Percentiles rank a stretch among this genome's conserved stretches.
Evolutionary conservation across 1,284 basidiomycete species (phyloP).

Genomic region (Golubevia sp.): DNA sequence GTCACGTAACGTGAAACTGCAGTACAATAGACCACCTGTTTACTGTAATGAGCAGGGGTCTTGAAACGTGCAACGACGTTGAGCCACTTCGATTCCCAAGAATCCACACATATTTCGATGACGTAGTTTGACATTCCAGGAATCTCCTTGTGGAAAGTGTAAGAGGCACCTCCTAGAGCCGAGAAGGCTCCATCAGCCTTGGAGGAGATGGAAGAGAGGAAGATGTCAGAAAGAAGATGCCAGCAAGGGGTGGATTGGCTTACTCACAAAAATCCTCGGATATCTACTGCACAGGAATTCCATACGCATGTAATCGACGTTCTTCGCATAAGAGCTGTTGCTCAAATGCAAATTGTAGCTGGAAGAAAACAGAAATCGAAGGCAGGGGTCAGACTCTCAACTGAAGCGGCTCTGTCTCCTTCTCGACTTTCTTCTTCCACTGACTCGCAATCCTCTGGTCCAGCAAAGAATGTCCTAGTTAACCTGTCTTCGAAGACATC

Average conservation of each 20-base stretch:
- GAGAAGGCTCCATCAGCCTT: conserved; percentile 20
- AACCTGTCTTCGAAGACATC: conserved; percentile 33
- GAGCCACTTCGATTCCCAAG: conserved; percentile 51
- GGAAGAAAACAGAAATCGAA: not conserved
- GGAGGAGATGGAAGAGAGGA: too few species aligned
- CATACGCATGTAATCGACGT: conserved; percentile 31
- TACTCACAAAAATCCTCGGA: too few species aligned
- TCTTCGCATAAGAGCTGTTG: conserved; percentile 32
- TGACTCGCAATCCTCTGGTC: conserved; percentile 40
- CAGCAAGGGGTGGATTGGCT: too few species aligned
- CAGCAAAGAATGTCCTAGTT: conserved; percentile 16
- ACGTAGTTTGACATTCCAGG: conserved; percentile 29
- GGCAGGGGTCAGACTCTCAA: too few species aligned
- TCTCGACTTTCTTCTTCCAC: too few species aligned
- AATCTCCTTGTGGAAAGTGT: conserved; percentile 39
- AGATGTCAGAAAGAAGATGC: too few species aligned
- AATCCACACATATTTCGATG: conserved; percentile 21
- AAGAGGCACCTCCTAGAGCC: conserved; percentile 26
- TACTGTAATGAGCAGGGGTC: not conserved
- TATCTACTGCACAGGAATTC: conserved; percentile 13
- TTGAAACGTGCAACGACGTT: not conserved
- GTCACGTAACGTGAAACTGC: conserved; percentile 33
- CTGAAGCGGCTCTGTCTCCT: too few species aligned
- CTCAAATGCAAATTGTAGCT: conserved; percentile 20
- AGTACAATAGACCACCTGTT: conserved; percentile 30